Conservation (phyloP, 2,329 filamentous ascomycete genomes). For the Mycocentrospora acerina region DNA sequence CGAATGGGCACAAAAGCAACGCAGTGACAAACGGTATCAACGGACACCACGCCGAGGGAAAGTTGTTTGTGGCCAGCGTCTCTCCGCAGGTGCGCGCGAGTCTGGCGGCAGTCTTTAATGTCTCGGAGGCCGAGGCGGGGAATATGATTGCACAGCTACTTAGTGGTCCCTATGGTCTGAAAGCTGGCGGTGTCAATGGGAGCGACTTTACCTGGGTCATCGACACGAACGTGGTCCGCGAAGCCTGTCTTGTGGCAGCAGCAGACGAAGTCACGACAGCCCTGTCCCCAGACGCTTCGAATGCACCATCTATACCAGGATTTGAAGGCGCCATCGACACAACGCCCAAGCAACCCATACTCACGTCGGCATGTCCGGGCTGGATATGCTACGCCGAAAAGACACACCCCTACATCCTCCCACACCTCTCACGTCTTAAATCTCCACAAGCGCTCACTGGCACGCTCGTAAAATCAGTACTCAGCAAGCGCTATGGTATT, state of each 20-base stretch:
- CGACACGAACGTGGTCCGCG: slow-evolving; percentile 82
- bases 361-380: slow-evolving; percentile 90
- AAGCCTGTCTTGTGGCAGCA: slow-evolving; percentile 72
- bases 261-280: slow-evolving; percentile 50
- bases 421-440: slow-evolving; percentile 87
- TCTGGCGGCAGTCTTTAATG: slow-evolving; percentile 78
- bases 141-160: slow-evolving; percentile 82
- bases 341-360: slow-evolving; percentile 62
- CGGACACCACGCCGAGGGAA: slow-evolving; percentile 52
- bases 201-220: slow-evolving; percentile 87
- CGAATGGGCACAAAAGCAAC: slow-evolving; percentile 10
- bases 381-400: slow-evolving; percentile 99
- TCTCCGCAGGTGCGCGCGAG: slow-evolving; percentile 90
- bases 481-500: slow-evolving; percentile 72
- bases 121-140: slow-evolving; percentile 72
- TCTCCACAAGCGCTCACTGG: slow-evolving; percentile 92
- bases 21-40: slow-evolving; percentile 13
- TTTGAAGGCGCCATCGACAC: slow-evolving; percentile 43
- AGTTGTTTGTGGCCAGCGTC: slow-evolving; percentile 86
- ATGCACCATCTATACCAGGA: slow-evolving; percentile 23
- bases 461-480: slow-evolving; percentile 82
- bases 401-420: slow-evolving; percentile 89
- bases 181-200: slow-evolving; percentile 67
- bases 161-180: slow-evolving; percentile 67
- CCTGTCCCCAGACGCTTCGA: slow-evolving; percentile 28